A percentile compares a stretch with the other conserved stretches of the same genome.
These are phyloP conservation scores for Pleomassaria siparia DNA, from an alignment of 2,329 filamentous ascomycete genomes.

Conservation along the genomic window DNA sequence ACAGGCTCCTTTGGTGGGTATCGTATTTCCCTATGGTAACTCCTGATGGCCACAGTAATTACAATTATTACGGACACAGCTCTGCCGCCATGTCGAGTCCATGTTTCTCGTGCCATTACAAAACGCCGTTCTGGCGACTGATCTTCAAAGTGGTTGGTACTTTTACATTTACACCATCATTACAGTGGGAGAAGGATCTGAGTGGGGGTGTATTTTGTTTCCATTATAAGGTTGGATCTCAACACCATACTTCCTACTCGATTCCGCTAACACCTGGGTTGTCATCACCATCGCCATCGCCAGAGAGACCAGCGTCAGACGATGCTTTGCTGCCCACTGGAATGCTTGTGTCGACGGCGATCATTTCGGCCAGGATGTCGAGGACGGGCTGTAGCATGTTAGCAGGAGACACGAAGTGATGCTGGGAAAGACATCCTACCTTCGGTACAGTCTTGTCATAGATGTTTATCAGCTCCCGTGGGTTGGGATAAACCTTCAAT, in stretches of 20 bases:
- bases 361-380: constrained; percentile 97
- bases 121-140: constrained; percentile 29
- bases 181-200: constrained; percentile 11
- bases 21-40: not conserved
- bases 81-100: constrained; percentile 17
- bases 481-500: constrained; percentile 95
- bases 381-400: constrained; percentile 69
- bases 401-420: constrained; percentile 9
- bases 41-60: not conserved
- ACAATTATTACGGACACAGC: constrained; percentile 24
- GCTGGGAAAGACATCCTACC: constrained; percentile 52
- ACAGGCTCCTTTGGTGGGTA: not conserved
- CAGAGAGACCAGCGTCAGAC: constrained; percentile 36
- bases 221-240: not conserved
- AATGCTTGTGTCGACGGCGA: constrained; percentile 77
- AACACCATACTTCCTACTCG: constrained; percentile 23
- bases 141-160: constrained; percentile 20
- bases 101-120: constrained; percentile 18
- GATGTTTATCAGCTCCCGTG: constrained; percentile 88
- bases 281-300: constrained; percentile 2
- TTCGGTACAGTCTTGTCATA: constrained; percentile 99
- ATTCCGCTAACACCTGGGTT: constrained; percentile 20
- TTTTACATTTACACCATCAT: constrained; percentile 41
- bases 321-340: constrained; percentile 41
- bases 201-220: not conserved